These are phyloP conservation scores for Pyronema omphalodes DNA, from an alignment of 495 filamentous ascomycete genomes.

Conservation along the genomic window DNA sequence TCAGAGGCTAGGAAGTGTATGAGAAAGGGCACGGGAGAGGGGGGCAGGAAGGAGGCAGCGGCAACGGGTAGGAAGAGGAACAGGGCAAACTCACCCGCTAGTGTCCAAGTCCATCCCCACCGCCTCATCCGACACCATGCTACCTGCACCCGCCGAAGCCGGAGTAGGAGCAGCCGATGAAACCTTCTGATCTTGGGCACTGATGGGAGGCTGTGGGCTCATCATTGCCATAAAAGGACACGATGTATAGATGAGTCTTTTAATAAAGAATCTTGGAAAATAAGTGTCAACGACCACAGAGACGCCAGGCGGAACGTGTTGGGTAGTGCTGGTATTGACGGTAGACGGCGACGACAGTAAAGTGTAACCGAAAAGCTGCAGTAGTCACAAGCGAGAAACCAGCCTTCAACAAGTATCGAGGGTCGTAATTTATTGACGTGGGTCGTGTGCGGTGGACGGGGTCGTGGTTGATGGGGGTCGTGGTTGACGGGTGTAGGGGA, in stretches of 20 bases:
- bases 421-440: too few species aligned
- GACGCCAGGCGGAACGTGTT: too few species aligned
- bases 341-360: too few species aligned
- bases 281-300: too few species aligned
- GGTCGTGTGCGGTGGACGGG: too few species aligned
- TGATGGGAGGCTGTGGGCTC: conserved; percentile 23
- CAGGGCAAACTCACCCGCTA: conserved; percentile 26
- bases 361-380: too few species aligned
- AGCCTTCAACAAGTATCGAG: too few species aligned
- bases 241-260: neutral
- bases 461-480: neutral
- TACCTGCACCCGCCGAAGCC: conserved; percentile 18
- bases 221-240: conserved; percentile 25
- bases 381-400: too few species aligned
- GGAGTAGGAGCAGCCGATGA: conserved; percentile 17
- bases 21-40: neutral
- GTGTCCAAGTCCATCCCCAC: conserved; percentile 26
- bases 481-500: neutral
- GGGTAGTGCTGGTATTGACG: neutral
- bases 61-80: conserved; percentile 24
- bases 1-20: neutral
- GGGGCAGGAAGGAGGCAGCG: conserved; percentile 23
- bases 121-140: conserved; percentile 23
- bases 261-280: too few species aligned
- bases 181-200: conserved; percentile 20